phyloP scores from a whole-genome alignment of 495 filamentous ascomycete genomes.

The Penicillium longicatenatum region DNA sequence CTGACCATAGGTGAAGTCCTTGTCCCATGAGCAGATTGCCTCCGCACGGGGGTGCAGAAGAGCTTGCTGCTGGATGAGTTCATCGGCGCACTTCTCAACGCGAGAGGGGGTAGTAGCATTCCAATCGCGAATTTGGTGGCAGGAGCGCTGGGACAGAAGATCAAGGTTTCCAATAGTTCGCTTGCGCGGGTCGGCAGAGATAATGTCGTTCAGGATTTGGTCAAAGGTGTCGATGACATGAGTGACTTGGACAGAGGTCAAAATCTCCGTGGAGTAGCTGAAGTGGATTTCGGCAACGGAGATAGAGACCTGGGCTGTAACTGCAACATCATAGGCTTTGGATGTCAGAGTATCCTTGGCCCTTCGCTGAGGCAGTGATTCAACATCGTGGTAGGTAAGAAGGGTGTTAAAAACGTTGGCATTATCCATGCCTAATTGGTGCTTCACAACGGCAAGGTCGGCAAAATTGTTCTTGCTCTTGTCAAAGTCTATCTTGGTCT shows the following conservation, averaged over 20 bases:
- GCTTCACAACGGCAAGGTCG: conserved; percentile 43
- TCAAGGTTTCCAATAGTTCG: conserved; percentile 38
- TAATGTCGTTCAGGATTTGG: conserved; percentile 38
- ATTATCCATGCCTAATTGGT: conserved; percentile 38
- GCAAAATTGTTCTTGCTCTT: conserved; percentile 36
- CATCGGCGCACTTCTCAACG: conserved; percentile 49
- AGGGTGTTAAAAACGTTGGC: conserved; percentile 53
- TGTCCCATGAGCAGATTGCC: conserved; percentile 53
- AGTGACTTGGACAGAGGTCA: conserved; percentile 38
- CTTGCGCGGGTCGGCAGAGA: conserved; percentile 29
- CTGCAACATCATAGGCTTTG: conserved; percentile 56
- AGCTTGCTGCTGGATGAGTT: conserved; percentile 46
- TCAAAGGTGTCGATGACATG: conserved; percentile 43
- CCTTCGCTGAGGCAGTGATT: conserved; percentile 13
- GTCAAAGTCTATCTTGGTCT: conserved; percentile 37
- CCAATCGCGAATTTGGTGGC: conserved; percentile 38
- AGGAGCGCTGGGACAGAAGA: conserved; percentile 32
- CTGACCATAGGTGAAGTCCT: conserved; percentile 47
- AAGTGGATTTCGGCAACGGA: conserved; percentile 38
- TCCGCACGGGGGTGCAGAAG: conserved; percentile 30
- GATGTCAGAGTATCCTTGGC: conserved; percentile 7
- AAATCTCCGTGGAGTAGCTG: conserved; percentile 37
- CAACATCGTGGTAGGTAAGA: conserved; percentile 36
- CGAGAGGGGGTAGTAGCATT: conserved; percentile 33
- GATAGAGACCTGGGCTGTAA: conserved; percentile 55